A percentile compares a stretch with the other conserved stretches of the same genome.
phyloP scores from a whole-genome alignment of 2,329 filamentous ascomycete genomes.

The Bertia moriformis region DNA sequence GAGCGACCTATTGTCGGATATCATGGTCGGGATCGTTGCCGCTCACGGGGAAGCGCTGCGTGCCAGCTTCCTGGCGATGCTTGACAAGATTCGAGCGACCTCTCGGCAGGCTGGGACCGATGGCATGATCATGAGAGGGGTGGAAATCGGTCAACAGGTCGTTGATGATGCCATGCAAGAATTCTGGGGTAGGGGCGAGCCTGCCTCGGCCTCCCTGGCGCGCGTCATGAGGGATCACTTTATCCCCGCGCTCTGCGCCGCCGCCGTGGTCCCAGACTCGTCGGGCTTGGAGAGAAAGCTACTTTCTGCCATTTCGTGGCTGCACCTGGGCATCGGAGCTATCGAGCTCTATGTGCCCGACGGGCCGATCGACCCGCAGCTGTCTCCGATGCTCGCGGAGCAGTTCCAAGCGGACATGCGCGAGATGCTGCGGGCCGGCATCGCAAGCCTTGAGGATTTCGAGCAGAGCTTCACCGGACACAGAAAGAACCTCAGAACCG shows the following conservation, averaged over 20 bases:
- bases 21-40: constrained; percentile 25
- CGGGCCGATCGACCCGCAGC: constrained; percentile 68
- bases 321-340: constrained; percentile 60
- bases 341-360: constrained; percentile 75
- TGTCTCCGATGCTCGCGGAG: constrained; percentile 50
- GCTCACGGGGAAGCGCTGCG: constrained; percentile 20
- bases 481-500: constrained; percentile 48
- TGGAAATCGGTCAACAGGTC: constrained; percentile 3
- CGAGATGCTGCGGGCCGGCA: constrained; percentile 25
- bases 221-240: not conserved
- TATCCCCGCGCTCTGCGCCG: not conserved
- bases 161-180: not conserved
- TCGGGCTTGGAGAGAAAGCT: constrained; percentile 9
- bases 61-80: constrained; percentile 11
- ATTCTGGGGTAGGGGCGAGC: not conserved
- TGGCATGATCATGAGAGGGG: too few relatives aligned
- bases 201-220: not conserved
- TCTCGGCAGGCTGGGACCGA: too few relatives aligned
- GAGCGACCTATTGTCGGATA: constrained; percentile 27
- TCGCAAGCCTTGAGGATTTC: constrained; percentile 39
- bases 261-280: not conserved
- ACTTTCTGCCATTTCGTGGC: constrained; percentile 49
- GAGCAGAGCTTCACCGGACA: constrained; percentile 42
- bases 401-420: constrained; percentile 25
- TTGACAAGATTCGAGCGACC: too few relatives aligned